Base-by-base conservation (phyloP, 495 filamentous ascomycete genomes). In the Evansstolkia leycettana region DNA sequence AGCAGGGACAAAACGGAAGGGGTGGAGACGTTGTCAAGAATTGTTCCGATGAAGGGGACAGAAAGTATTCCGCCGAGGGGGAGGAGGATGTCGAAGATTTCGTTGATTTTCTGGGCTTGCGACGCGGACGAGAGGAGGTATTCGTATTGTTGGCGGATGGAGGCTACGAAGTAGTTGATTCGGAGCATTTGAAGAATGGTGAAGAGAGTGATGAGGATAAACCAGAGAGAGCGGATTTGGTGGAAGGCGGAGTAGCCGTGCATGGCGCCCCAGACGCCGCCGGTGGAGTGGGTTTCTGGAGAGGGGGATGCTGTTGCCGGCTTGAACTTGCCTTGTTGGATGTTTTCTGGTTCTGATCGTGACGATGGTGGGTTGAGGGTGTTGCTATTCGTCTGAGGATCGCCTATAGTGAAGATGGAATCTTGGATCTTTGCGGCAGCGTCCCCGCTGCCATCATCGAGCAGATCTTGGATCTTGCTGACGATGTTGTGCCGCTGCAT, bases 91-190 rank as follows among this genome's bases (percentile, higher is more conserved):
- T 96, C 89, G 58, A 98, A 96, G 55, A 84, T 75, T 25, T 76
- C 61, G 57, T 94, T 96, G 48, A 96, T 62, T 28, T 69, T 54
- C 6, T 73, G 64, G 0, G 88, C 82, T 28, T 67, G 64, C 0
- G 52, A 48, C 33, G 59, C 57, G 7, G 69, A 70, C 16, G 55
- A 56, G n/a, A 98, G 70, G 7, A 98, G 68, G 47, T 76, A 76
- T 26, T 75, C 70, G 58, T 95, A 95, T 53, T 98, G 90, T 6
- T 76, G 66, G 13, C 80, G 75, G 40, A 98, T 76, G 2, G 90
- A 90, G 1, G 90, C 87, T 19, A 98, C 84, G 47, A 98, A 98
- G 68, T 86, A 98, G 58, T 96, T 96, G 63, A 95, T 95, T 8
- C 89, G 76, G 1, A 81, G 78, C 88, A 93, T 94, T 55, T 90